Percentiles rank a stretch among this genome's conserved stretches.
phyloP scores from a whole-genome alignment of 345 rosid species.

The Bretschneidera sinensis region DNA sequence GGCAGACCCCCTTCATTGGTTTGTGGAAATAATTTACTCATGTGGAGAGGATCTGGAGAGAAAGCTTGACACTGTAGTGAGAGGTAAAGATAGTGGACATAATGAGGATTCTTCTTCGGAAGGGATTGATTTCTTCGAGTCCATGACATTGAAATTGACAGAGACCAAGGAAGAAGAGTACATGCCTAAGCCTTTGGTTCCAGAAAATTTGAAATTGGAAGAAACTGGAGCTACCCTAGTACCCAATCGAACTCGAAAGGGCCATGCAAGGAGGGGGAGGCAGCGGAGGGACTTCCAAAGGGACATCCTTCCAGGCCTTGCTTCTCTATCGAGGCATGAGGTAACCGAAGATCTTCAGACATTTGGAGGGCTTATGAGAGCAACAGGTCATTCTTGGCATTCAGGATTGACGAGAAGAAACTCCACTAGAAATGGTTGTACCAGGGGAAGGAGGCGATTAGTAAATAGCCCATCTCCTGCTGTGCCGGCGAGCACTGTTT shows the following conservation, averaged over 20 bases:
- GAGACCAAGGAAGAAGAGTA: conserved; percentile 76
- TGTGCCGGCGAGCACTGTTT: conserved; percentile 27
- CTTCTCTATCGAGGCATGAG: conserved; percentile 81
- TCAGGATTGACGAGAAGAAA: conserved; percentile 67
- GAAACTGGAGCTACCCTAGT: conserved; percentile 32
- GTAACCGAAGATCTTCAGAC: conserved; percentile 90
- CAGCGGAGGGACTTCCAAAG: conserved; percentile 95
- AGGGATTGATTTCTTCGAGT: conserved; percentile 74
- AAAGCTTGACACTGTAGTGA: conserved; percentile 33
- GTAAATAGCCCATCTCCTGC: conserved; percentile 36
- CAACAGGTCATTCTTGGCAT: conserved; percentile 67
- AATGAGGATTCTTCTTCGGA: conserved; percentile 38
- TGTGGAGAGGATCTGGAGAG: conserved; percentile 48
- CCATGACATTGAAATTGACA: conserved; percentile 59
- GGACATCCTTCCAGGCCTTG: conserved; percentile 93
- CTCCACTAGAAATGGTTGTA: conserved; percentile 60
- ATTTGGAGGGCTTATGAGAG: conserved; percentile 82
- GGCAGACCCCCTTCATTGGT: conserved; percentile 57
- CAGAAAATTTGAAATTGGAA: conserved; percentile 47
- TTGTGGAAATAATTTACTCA: conserved; percentile 55
- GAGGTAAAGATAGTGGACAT: conserved; percentile 26
- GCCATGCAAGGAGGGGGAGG: conserved; percentile 88
- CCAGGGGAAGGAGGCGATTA: conserved; percentile 61
- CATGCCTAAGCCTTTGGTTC: conserved; percentile 76
- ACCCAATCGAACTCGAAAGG: conserved; percentile 55